Evolutionary conservation across 2,329 filamentous ascomycete genomes (phyloP).

Genomic region (Claviceps arundinis): DNA sequence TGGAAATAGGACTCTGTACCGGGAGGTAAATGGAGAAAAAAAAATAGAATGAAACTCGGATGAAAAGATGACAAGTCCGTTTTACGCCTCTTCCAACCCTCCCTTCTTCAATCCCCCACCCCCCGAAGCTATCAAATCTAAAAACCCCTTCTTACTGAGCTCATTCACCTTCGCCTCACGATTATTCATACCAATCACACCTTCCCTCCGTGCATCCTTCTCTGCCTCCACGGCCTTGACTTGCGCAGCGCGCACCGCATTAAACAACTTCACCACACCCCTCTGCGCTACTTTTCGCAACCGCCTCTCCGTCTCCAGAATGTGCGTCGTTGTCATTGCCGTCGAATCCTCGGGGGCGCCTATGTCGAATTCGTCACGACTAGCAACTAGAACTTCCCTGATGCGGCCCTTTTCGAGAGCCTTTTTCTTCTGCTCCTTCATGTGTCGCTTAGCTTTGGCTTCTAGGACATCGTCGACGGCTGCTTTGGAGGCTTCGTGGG

Average conservation of each 20-base stretch:
- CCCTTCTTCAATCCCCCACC: slow-evolving; percentile 47
- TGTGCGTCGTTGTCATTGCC: slow-evolving; percentile 30
- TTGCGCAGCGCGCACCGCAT: slow-evolving; percentile 85
- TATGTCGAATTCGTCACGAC: slow-evolving; percentile 37
- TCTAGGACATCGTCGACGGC: slow-evolving; percentile 68
- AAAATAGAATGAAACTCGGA: not conserved
- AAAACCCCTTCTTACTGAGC: slow-evolving; percentile 93
- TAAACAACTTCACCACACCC: slow-evolving; percentile 93
- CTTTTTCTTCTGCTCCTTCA: slow-evolving; percentile 67
- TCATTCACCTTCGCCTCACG: slow-evolving; percentile 83
- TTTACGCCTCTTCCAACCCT: slow-evolving; percentile 38
- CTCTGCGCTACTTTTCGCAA: slow-evolving; percentile 80
- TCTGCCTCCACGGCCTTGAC: slow-evolving; percentile 74
- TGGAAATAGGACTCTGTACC: no score
- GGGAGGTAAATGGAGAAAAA: not conserved
- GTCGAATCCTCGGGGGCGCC: slow-evolving; percentile 18
- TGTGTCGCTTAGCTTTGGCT: slow-evolving; percentile 61
- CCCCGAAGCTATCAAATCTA: slow-evolving; percentile 70
- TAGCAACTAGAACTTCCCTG: slow-evolving; percentile 63
- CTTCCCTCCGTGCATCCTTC: slow-evolving; percentile 52
- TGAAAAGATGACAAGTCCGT: not conserved
- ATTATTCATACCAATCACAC: slow-evolving; percentile 64
- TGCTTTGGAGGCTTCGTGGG: slow-evolving; percentile 57
- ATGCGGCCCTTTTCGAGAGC: slow-evolving; percentile 79
- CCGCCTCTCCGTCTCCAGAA: slow-evolving; percentile 60